A percentile compares a stretch with the other conserved stretches of the same genome.
Evolutionary conservation across 352 stramenopile species (phyloP).

Genomic region (Albugo laibachii): DNA sequence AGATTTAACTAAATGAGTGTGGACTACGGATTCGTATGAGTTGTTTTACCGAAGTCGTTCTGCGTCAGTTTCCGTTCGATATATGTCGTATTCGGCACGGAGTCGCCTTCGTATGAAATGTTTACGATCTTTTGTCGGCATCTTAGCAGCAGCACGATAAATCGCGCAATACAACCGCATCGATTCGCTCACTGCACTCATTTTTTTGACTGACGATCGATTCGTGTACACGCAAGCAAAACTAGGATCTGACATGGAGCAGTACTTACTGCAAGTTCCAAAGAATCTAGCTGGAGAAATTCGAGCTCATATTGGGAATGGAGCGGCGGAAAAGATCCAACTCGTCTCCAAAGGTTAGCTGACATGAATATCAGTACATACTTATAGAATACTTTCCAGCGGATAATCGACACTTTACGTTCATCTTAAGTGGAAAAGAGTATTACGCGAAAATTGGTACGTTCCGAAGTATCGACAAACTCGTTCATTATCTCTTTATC

Average conservation of each 20-base stretch:
- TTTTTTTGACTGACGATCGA: too few relatives aligned
- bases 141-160: too few relatives aligned
- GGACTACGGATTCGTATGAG: too few relatives aligned
- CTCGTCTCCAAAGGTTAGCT: slow-evolving; percentile 48
- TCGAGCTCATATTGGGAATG: slow-evolving; percentile 32
- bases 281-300: slow-evolving; percentile 61
- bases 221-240: too few relatives aligned
- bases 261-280: slow-evolving; percentile 74
- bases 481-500: neutral
- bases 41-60: too few relatives aligned
- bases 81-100: too few relatives aligned
- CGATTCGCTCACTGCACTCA: too few relatives aligned
- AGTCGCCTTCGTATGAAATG: too few relatives aligned
- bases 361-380: neutral
- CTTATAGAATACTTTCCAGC: slow-evolving; percentile 13
- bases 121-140: too few relatives aligned
- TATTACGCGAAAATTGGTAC: slow-evolving; percentile 64
- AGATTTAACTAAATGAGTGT: too few relatives aligned
- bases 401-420: slow-evolving; percentile 75
- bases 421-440: slow-evolving; percentile 51
- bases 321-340: slow-evolving; percentile 40
- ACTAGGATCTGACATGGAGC: slow-evolving; percentile 29
- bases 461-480: neutral
- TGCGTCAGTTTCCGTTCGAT: too few relatives aligned
- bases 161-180: too few relatives aligned